Evolutionary conservation across 2,329 filamentous ascomycete genomes (phyloP).

Genomic region (Pestalotiopsis sp.): DNA sequence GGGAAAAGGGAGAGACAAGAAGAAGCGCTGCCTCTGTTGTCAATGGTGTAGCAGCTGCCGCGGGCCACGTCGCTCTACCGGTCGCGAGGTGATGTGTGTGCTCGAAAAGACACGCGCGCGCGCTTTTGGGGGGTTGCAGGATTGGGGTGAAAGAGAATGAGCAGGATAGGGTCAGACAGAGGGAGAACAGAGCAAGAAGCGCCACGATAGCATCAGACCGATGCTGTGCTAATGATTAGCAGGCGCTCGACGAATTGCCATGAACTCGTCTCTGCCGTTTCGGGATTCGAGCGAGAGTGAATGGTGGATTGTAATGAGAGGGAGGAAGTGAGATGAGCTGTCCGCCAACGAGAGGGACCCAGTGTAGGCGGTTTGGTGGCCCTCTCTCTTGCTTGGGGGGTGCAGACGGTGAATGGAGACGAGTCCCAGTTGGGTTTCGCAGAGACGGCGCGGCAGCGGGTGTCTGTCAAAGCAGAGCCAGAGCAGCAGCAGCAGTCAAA

Average conservation of each 20-base stretch:
- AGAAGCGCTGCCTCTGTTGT: not conserved
- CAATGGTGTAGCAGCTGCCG: not conserved
- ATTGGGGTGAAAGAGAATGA: not conserved
- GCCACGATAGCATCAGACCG: slow-evolving; percentile 7
- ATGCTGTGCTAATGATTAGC: slow-evolving; percentile 10
- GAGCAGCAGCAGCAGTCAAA: no score
- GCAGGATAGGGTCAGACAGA: slow-evolving; percentile 1
- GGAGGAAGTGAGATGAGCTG: slow-evolving; percentile 18
- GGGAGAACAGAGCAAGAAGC: slow-evolving; percentile 8
- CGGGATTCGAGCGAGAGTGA: slow-evolving; percentile 15
- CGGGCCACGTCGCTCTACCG: not conserved
- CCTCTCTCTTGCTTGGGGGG: not conserved
- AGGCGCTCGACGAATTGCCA: slow-evolving; percentile 6
- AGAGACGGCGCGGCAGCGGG: not conserved
- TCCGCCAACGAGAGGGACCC: slow-evolving; percentile 14
- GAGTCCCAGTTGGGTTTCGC: not conserved
- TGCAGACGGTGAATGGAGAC: not conserved
- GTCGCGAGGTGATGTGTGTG: slow-evolving; percentile 4
- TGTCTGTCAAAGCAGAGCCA: not conserved
- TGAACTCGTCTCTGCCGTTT: slow-evolving; percentile 17
- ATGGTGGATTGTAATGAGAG: slow-evolving; percentile 16
- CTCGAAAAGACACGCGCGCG: not conserved
- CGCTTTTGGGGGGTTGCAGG: not conserved
- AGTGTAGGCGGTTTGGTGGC: slow-evolving; percentile 1
- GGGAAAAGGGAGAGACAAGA: not conserved